Conservation (phyloP, 2,329 filamentous ascomycete species). For the Colletotrichum shisoi region DNA sequence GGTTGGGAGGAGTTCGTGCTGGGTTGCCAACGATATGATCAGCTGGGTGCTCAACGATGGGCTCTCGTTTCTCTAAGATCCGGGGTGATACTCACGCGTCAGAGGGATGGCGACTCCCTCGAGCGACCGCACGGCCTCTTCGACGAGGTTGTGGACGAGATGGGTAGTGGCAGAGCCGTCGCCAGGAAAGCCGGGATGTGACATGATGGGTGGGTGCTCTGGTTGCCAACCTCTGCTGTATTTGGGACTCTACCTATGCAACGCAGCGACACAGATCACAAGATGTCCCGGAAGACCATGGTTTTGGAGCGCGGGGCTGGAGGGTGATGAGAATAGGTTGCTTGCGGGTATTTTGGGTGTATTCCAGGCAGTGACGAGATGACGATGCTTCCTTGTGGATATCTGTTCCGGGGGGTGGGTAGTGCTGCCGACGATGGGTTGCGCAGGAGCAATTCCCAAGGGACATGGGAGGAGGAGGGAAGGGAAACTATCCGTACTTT, state of each 20-base stretch:
- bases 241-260: too few relatives aligned
- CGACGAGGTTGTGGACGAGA: slow-evolving; percentile 35
- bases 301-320: background rate
- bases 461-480: background rate
- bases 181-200: slow-evolving; percentile 24
- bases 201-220: slow-evolving; percentile 23
- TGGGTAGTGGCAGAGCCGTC: slow-evolving; percentile 29
- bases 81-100: slow-evolving; percentile 24
- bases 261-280: slow-evolving; percentile 3
- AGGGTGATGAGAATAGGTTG: background rate
- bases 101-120: slow-evolving; percentile 28
- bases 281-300: slow-evolving; percentile 15
- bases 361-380: slow-evolving; percentile 8
- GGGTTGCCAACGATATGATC: background rate
- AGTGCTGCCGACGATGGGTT: background rate
- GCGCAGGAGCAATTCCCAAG: slow-evolving; percentile 7
- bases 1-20: slow-evolving; percentile 31
- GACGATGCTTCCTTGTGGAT: slow-evolving; percentile 15
- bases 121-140: slow-evolving; percentile 33
- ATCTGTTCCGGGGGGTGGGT: background rate
- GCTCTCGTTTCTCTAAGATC: background rate
- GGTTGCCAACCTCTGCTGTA: background rate
- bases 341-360: slow-evolving; percentile 6
- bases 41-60: background rate
- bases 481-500: background rate